These are phyloP conservation scores for Nevesoporus exiguus DNA, from an alignment of 768 basidiomycete genomes.

Conservation along the genomic window DNA sequence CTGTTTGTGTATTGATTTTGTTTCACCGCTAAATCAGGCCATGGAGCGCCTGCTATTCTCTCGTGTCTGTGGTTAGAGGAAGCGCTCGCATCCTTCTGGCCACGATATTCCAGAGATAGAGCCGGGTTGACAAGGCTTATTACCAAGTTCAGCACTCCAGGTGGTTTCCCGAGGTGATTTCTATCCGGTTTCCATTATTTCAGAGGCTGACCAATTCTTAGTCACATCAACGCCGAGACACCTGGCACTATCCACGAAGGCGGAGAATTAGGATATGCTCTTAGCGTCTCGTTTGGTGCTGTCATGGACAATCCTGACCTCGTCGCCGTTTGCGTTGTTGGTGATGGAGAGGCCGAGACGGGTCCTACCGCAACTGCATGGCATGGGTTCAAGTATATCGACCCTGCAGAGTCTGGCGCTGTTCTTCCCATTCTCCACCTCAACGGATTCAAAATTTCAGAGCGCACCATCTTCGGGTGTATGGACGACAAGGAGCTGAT, in stretches of 20 bases:
- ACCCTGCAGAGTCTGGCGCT: constrained; percentile 85
- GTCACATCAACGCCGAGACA: constrained; percentile 78
- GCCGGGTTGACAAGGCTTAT: constrained; percentile 66
- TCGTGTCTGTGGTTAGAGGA: constrained; percentile 85
- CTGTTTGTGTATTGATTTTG: neutral
- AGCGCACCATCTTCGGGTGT: constrained; percentile 83
- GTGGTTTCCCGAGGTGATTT: constrained; percentile 74
- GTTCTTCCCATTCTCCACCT: constrained; percentile 89
- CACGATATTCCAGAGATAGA: constrained; percentile 53
- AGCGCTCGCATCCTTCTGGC: constrained; percentile 56
- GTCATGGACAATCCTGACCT: constrained; percentile 91
- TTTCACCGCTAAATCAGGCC: constrained; percentile 38
- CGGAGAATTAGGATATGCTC: constrained; percentile 85
- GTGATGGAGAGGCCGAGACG: constrained; percentile 84
- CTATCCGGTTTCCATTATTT: neutral
- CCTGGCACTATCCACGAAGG: constrained; percentile 93
- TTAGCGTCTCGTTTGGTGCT: constrained; percentile 81
- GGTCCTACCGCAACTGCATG: constrained; percentile 78
- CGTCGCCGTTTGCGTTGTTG: constrained; percentile 77
- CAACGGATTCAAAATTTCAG: constrained; percentile 89
- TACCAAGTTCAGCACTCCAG: constrained; percentile 72
- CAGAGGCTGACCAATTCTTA: constrained; percentile 21
- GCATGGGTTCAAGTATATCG: constrained; percentile 88
- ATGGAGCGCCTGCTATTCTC: constrained; percentile 87
- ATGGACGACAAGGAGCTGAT: constrained; percentile 87